These are phyloP conservation scores for Ceriops zippeliana DNA, from an alignment of 345 rosid genomes.

Conservation along the genomic window DNA sequence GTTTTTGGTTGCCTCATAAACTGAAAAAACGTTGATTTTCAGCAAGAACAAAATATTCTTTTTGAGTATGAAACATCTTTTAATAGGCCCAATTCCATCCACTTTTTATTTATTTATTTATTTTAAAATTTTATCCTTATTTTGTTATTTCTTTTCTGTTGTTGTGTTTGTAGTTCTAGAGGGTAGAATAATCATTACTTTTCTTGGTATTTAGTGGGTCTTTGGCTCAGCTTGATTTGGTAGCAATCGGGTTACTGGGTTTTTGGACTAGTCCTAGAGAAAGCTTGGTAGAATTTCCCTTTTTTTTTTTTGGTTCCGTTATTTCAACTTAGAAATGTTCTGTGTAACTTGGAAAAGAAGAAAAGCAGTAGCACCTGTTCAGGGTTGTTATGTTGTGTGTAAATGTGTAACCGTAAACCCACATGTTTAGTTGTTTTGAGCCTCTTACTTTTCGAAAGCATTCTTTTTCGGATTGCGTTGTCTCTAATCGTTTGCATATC, in stretches of 20 bases:
- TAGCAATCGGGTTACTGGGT: constrained; percentile 4
- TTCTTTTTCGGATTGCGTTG: constrained; percentile 8
- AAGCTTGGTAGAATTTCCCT: constrained; percentile 16
- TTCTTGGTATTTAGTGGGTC: constrained; percentile 4
- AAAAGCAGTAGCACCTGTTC: constrained; percentile 30
- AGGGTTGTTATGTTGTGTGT: constrained; percentile 9
- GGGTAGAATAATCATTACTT: neutral
- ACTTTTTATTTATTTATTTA: neutral
- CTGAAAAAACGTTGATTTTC: constrained; percentile 18
- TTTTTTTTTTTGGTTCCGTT: constrained; percentile 21
- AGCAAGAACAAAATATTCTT: too few species aligned
- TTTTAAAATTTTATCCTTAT: too few species aligned
- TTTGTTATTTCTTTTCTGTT: too few species aligned
- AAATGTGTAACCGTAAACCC: neutral
- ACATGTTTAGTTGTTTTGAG: neutral
- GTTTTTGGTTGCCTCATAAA: constrained; percentile 17
- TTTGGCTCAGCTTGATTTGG: neutral
- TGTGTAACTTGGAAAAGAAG: constrained; percentile 36
- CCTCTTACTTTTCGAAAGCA: neutral
- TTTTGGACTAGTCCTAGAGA: neutral
- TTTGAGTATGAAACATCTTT: neutral
- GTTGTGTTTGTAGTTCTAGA: neutral
- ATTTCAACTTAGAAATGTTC: constrained; percentile 8
- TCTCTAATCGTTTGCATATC: constrained; percentile 9
- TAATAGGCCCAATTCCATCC: neutral